Evolutionary conservation across 768 basidiomycete genomes (phyloP).

Genomic region (Tricholoma flavovirens): DNA sequence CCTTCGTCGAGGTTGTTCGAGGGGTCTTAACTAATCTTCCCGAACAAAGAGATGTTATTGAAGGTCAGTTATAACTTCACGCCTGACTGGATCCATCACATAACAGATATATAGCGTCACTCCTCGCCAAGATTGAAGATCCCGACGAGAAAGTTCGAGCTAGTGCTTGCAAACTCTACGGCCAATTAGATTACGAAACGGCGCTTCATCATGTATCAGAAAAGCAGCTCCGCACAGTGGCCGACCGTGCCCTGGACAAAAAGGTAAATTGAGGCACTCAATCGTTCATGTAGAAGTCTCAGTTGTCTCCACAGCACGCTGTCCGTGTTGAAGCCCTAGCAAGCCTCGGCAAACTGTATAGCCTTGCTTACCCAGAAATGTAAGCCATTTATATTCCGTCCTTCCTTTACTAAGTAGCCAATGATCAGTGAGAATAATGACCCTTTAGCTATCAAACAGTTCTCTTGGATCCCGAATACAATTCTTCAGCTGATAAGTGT

Average conservation of each 20-base stretch:
- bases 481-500: constrained; percentile 54
- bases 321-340: constrained; percentile 76
- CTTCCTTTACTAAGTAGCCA: constrained; percentile 3
- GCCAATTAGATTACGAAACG: constrained; percentile 85
- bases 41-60: constrained; percentile 63
- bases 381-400: constrained; percentile 33
- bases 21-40: constrained; percentile 59
- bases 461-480: constrained; percentile 87
- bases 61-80: constrained; percentile 45
- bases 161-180: constrained; percentile 76
- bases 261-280: constrained; percentile 46
- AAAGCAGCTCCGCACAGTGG: constrained; percentile 55
- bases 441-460: constrained; percentile 64
- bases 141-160: constrained; percentile 90
- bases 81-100: not conserved
- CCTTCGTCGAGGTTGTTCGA: constrained; percentile 67
- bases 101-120: constrained; percentile 37
- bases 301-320: constrained; percentile 32
- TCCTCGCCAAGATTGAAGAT: constrained; percentile 67
- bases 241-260: constrained; percentile 75
- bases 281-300: not conserved
- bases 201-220: constrained; percentile 75
- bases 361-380: constrained; percentile 86
- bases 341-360: constrained; percentile 72
- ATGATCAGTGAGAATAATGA: constrained; percentile 71